A percentile compares a stretch with the other conserved stretches of the same genome.
Conservation (phyloP, 371 early-diverging fungal genomes). For the Mortierella sp. region DNA sequence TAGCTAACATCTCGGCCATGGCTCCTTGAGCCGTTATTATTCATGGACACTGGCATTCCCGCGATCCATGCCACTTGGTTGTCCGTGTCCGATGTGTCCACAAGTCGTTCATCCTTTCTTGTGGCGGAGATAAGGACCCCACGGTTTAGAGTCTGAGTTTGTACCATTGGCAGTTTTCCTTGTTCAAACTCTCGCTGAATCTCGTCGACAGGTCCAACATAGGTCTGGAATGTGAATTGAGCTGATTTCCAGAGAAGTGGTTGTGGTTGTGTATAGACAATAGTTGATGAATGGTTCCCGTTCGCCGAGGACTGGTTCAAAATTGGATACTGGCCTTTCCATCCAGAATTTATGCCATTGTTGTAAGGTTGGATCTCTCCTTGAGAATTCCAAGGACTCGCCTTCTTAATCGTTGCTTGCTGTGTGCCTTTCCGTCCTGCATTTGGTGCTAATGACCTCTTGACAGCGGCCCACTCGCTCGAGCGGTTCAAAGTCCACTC, state of each 20-base stretch:
- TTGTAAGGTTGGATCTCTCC: conserved; percentile 68
- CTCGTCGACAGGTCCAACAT: conserved; percentile 38
- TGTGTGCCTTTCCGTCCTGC: conserved; percentile 11
- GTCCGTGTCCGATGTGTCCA: conserved; percentile 1
- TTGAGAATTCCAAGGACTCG: conserved; percentile 34
- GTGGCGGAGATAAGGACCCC: conserved; percentile 29
- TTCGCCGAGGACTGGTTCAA: conserved; percentile 38
- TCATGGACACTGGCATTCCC: conserved; percentile 24
- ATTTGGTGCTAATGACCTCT: conserved; percentile 21
- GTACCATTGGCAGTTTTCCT: conserved; percentile 57
- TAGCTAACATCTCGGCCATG: conserved; percentile 45
- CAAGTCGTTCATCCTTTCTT: conserved; percentile 23
- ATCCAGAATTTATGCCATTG: conserved; percentile 50
- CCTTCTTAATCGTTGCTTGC: conserved; percentile 14
- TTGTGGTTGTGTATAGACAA: conserved; percentile 53
- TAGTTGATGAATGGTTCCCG: conserved; percentile 20
- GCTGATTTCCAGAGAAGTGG: conserved; percentile 62
- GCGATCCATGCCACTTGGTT: conserved; percentile 19
- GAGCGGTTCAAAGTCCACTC: conserved; percentile 68
- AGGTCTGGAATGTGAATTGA: conserved; percentile 67
- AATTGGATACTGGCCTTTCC: conserved; percentile 51
- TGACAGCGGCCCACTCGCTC: conserved; percentile 59
- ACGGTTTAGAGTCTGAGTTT: conserved; percentile 57
- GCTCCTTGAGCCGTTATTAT: conserved; percentile 15
- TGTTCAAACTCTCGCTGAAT: conserved; percentile 35